These are phyloP conservation scores for Nyssa sinensis DNA, from an alignment of 148 eudicot species.

Conservation along the genomic window DNA sequence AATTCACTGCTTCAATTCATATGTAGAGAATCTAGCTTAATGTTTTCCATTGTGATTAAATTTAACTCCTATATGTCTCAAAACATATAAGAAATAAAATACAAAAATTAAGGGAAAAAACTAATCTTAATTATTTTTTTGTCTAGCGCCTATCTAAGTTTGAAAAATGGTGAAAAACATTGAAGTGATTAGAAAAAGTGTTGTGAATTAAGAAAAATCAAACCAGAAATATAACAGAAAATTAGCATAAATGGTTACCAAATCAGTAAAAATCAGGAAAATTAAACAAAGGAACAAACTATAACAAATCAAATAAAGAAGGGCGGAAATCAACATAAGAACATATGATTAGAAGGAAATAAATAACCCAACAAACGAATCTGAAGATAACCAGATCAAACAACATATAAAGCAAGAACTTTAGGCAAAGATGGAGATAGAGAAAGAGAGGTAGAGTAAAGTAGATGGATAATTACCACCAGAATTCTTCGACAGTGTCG, in stretches of 20 bases:
- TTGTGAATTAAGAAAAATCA: background rate
- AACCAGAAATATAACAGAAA: background rate
- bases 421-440: background rate
- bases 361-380: no score
- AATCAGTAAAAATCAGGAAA: no score
- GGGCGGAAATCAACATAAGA: no score
- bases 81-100: background rate
- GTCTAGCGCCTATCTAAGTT: background rate
- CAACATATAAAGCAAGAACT: no score
- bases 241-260: background rate
- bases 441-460: background rate
- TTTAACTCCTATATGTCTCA: background rate
- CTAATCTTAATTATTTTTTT: background rate
- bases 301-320: no score
- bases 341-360: background rate
- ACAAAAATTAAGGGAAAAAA: no score
- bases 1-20: constrained; percentile 16
- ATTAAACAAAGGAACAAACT: no score
- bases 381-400: constrained; percentile 6
- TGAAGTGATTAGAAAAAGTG: no score
- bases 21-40: no score
- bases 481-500: constrained; percentile 90
- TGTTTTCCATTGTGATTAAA: background rate
- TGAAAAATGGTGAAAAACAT: background rate
- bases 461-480: constrained; percentile 56